Evolutionary conservation across 805 yeast species (phyloP).

Genomic region (Candida odintsovae): DNA sequence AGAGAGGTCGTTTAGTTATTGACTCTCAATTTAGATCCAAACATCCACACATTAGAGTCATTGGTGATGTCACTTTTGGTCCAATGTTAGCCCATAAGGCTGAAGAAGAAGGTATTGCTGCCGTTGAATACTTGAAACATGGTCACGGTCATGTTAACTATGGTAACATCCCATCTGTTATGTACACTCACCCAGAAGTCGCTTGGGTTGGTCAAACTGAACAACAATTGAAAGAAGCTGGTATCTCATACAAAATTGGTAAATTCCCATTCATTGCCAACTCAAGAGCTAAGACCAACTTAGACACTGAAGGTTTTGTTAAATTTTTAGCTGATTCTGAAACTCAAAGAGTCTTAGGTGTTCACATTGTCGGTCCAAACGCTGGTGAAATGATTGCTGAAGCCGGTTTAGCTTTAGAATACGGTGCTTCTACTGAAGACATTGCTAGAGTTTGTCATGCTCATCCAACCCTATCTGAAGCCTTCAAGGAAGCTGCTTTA

Average conservation of each 20-base stretch:
- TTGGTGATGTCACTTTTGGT: slow-evolving; percentile 98
- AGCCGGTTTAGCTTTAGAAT: slow-evolving; percentile 95
- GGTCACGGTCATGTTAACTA: slow-evolving; percentile 99
- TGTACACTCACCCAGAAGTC: slow-evolving; percentile 99
- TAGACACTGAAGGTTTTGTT: slow-evolving; percentile 96
- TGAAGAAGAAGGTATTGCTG: slow-evolving; percentile 99
- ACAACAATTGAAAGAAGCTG: slow-evolving; percentile 88
- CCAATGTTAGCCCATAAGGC: slow-evolving; percentile 99
- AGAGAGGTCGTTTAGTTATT: slow-evolving; percentile 88
- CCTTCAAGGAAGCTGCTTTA: slow-evolving; percentile 96
- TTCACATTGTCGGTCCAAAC: slow-evolving; percentile 94
- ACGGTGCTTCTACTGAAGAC: slow-evolving; percentile 98
- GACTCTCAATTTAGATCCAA: slow-evolving; percentile 92
- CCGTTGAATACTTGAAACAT: slow-evolving; percentile 85
- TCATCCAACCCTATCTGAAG: slow-evolving; percentile 97
- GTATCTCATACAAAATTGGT: slow-evolving; percentile 88
- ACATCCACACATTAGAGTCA: slow-evolving; percentile 88
- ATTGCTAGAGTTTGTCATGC: slow-evolving; percentile 97
- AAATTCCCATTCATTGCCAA: slow-evolving; percentile 98
- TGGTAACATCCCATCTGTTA: slow-evolving; percentile 95
- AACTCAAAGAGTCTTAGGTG: slow-evolving; percentile 94
- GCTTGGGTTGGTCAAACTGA: slow-evolving; percentile 99
- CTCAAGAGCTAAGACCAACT: slow-evolving; percentile 98
- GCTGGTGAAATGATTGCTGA: slow-evolving; percentile 99
- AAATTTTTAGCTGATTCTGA: slow-evolving; percentile 94